These are phyloP conservation scores for Sugiyamaella chiloensis DNA, from an alignment of 805 yeast species.

Conservation along the genomic window DNA sequence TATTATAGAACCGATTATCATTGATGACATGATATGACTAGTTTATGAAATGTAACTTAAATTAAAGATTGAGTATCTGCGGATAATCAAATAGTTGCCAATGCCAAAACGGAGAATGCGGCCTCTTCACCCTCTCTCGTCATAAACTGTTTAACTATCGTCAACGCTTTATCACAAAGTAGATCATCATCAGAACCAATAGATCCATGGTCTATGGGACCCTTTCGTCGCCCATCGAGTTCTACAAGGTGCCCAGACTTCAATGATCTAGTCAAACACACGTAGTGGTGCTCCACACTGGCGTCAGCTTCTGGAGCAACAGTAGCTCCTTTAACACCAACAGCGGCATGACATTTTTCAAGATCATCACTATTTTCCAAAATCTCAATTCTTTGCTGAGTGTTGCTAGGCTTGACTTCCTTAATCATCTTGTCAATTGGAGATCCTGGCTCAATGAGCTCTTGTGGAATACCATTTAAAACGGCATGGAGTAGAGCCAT, in stretches of 20 bases:
- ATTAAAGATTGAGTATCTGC: background rate
- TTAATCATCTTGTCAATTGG: conserved; percentile 30
- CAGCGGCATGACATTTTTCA: conserved; percentile 40
- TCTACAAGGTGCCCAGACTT: conserved; percentile 64
- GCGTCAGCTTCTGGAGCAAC: conserved; percentile 42
- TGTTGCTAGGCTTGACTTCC: conserved; percentile 25
- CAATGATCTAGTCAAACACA: conserved; percentile 59
- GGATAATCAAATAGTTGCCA: conserved; percentile 38
- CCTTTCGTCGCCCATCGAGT: conserved; percentile 81
- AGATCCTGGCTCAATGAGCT: conserved; percentile 30
- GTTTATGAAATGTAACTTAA: background rate
- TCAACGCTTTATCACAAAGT: conserved; percentile 47
- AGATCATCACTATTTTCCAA: conserved; percentile 42
- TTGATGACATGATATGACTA: background rate
- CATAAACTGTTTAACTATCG: conserved; percentile 66
- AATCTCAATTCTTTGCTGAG: conserved; percentile 39
- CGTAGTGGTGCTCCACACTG: conserved; percentile 65
- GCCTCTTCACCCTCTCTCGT: conserved; percentile 36
- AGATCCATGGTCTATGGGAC: conserved; percentile 63
- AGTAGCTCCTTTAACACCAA: conserved; percentile 38
- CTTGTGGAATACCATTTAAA: conserved; percentile 35
- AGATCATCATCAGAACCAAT: conserved; percentile 46
- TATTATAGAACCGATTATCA: no score
- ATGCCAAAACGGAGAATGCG: conserved; percentile 74
- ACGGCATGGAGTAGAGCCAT: conserved; percentile 76